phyloP scores from a whole-genome alignment of 2,329 filamentous ascomycete genomes.

The Aureobasidium leucospermi region DNA sequence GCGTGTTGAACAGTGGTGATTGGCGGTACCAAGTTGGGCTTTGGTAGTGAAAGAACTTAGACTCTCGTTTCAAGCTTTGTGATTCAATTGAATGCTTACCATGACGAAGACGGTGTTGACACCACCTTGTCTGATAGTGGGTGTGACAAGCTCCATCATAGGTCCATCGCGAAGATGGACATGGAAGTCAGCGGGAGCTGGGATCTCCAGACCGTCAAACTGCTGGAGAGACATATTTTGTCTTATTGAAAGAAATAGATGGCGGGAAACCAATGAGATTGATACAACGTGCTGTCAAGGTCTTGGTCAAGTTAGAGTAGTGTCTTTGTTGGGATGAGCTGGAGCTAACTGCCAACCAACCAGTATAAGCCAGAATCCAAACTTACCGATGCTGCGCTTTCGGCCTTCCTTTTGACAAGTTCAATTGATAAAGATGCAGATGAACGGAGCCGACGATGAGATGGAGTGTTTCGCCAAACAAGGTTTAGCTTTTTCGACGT shows the following conservation, averaged over 20 bases:
- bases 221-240: constrained; percentile 32
- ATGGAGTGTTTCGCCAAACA: background rate
- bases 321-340: background rate
- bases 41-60: background rate
- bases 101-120: constrained; percentile 49
- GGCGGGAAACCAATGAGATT: background rate
- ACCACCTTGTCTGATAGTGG: constrained; percentile 44
- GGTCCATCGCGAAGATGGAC: constrained; percentile 47
- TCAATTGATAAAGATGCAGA: background rate
- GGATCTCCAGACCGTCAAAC: constrained; percentile 37
- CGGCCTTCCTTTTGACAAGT: background rate
- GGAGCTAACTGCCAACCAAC: background rate
- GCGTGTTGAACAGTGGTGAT: constrained; percentile 43
- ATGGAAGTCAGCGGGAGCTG: constrained; percentile 44
- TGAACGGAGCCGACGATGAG: background rate
- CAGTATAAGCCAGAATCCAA: background rate
- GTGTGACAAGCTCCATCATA: constrained; percentile 45
- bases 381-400: background rate
- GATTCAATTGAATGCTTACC: constrained; percentile 29
- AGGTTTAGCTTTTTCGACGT: constrained; percentile 5
- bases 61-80: background rate
- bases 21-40: constrained; percentile 46
- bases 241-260: background rate
- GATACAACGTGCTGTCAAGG: background rate
- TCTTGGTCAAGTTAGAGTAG: background rate